Conservation (phyloP, 2,329 filamentous ascomycete species). For the Thielaviopsis punctulata region DNA sequence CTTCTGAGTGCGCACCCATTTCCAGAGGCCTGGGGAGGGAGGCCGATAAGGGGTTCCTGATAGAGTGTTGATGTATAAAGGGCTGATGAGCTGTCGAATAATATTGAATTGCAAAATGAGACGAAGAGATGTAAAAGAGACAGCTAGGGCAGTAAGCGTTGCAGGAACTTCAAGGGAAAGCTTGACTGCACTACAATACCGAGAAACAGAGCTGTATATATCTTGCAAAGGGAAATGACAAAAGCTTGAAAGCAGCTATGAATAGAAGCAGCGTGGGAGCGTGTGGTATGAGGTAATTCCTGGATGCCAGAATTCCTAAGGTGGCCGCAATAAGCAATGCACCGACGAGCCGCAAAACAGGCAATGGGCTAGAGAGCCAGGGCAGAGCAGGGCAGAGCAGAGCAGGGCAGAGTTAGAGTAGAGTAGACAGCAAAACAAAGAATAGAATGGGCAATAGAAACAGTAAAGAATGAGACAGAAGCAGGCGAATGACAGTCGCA, state of each 20-base stretch:
- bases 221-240: not conserved
- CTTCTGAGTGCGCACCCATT: slow-evolving; percentile 15
- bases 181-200: not conserved
- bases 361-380: not conserved
- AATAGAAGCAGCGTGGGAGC: not conserved
- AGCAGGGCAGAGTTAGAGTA: not conserved
- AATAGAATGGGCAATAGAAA: not conserved
- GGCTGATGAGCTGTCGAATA: no score
- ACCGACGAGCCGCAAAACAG: not conserved
- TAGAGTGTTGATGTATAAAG: no score
- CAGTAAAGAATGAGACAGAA: not conserved
- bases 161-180: not conserved
- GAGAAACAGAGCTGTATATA: not conserved
- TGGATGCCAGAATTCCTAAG: not conserved
- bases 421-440: not conserved
- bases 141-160: not conserved
- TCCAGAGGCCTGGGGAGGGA: no score
- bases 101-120: slow-evolving; percentile 31
- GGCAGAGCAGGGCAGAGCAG: no score
- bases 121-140: slow-evolving; percentile 31
- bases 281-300: not conserved
- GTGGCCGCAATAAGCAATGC: not conserved
- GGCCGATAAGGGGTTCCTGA: no score
- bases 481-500: not conserved
- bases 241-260: not conserved